Evolutionary conservation across 768 basidiomycete genomes (phyloP).

Genomic region (Russula sp.): DNA sequence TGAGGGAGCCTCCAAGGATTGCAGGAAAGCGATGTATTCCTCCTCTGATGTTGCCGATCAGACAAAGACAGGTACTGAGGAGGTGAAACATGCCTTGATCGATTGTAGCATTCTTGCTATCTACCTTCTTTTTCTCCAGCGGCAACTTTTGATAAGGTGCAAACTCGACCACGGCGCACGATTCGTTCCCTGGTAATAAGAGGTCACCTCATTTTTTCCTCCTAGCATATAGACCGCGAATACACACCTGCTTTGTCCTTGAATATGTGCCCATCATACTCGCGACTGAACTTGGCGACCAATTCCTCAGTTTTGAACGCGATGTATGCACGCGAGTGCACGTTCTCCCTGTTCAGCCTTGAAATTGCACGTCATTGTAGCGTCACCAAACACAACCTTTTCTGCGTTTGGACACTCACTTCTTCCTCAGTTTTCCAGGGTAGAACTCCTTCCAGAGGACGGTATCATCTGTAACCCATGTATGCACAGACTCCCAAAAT

Average conservation of each 20-base stretch:
- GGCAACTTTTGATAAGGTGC: conserved; percentile 89
- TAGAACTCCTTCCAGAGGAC: conserved; percentile 60
- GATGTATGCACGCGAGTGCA: conserved; percentile 87
- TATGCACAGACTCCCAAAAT: conserved; percentile 88
- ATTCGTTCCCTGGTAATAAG: conserved; percentile 65
- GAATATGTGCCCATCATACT: conserved; percentile 89
- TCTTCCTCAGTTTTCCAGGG: conserved; percentile 63
- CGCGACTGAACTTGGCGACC: conserved; percentile 68
- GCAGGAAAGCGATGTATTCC: conserved; percentile 77
- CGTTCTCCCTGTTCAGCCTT: conserved; percentile 78
- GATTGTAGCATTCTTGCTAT: conserved; percentile 80
- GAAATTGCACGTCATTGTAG: background rate
- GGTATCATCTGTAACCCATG: conserved; percentile 78
- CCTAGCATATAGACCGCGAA: background rate
- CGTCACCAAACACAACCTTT: background rate
- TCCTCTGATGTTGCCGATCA: conserved; percentile 47
- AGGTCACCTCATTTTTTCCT: background rate
- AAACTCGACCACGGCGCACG: conserved; percentile 86
- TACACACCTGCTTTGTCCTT: conserved; percentile 81
- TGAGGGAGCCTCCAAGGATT: conserved; percentile 52
- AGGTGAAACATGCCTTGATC: conserved; percentile 61
- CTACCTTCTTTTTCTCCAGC: conserved; percentile 64
- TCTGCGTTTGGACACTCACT: conserved; percentile 37
- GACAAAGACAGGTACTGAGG: background rate
- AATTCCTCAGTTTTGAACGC: conserved; percentile 74